Conservation (phyloP, 495 filamentous ascomycete genomes). For the Aspergillus indologenus region DNA sequence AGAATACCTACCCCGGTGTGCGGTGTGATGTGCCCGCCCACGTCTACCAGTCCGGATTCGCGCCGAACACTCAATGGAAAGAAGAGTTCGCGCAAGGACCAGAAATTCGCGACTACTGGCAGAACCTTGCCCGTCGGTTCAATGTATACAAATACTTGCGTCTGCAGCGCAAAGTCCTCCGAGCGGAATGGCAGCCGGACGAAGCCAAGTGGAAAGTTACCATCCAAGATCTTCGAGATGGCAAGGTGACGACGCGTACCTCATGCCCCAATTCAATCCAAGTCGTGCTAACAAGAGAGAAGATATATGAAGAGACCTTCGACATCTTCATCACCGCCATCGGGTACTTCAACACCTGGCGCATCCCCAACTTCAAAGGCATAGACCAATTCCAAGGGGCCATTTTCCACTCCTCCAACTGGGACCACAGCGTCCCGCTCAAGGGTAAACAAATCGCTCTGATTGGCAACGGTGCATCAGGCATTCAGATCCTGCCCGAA, state of each 20-base stretch:
- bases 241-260: slow-evolving; percentile 17
- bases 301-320: slow-evolving; percentile 50
- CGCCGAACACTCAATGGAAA: slow-evolving; percentile 63
- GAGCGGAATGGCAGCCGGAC: slow-evolving; percentile 51
- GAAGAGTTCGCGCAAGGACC: slow-evolving; percentile 60
- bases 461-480: slow-evolving; percentile 59
- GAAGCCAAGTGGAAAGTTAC: slow-evolving; percentile 51
- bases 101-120: slow-evolving; percentile 67
- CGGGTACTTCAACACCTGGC: slow-evolving; percentile 54
- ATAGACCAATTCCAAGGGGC: slow-evolving; percentile 46
- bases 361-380: slow-evolving; percentile 50
- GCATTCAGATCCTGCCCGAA: slow-evolving; percentile 53
- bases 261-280: too few relatives aligned
- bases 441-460: slow-evolving; percentile 56
- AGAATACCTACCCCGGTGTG: slow-evolving; percentile 59
- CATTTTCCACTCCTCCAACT: slow-evolving; percentile 54
- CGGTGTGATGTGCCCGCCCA: slow-evolving; percentile 68
- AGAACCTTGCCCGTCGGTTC: slow-evolving; percentile 56
- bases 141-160: slow-evolving; percentile 57
- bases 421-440: slow-evolving; percentile 48
- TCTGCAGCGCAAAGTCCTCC: slow-evolving; percentile 48
- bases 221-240: slow-evolving; percentile 33
- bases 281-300: neutral
- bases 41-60: slow-evolving; percentile 65
- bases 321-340: slow-evolving; percentile 62